Evolutionary conservation across 2,329 filamentous ascomycete genomes (phyloP), one percentile per base, ranked within the genome.

Genomic region (Monilinia polystroma): DNA sequence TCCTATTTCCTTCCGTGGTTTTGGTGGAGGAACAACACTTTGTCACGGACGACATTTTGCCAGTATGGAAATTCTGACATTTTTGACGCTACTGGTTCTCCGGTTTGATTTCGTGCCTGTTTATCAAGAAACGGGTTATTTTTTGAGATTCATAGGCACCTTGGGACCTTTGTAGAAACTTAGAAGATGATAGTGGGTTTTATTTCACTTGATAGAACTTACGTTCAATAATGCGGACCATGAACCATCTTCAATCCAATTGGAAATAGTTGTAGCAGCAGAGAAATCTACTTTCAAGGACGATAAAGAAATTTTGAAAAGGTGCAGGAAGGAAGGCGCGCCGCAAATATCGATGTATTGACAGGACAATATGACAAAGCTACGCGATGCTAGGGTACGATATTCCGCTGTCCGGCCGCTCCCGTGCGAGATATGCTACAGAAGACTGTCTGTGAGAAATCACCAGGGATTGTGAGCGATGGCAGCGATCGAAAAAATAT

Each of bases 1-100:
- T 29, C 74, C 75, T 5, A 71, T 72, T 7, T 72, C 75, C 0
- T 79, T 76, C 45, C 70, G 77, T 6, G 74, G 74, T 1, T 79
- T 79, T 63, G 78, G 78, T 10, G 73, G 76, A 5, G 77, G 77
- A 3, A 63, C 67, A 1, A 76, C 73, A 0, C 73, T 79, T 64
- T 80, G 77, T 58, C 78, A 77, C 3, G 78, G 77, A 12, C 72
- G 77, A 11, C 75, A 23, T 67, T 79, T 79, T 65, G 77, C 77
- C 0, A 76, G 69, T 0, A 76, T 73, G 11, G 75, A 77, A 43
- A 76, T 78, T 23, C 52, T 76, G 16, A 72, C 73, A 8, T 66
- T 77, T 35, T 73, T 71, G 1, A 74, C 76, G 73, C 71, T 2
- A 74, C 77, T 78, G 10, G 45, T 78, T 32, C 54, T 76, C 23